Evolutionary conservation across 1,139 yeast genomes (phyloP), one percentile per base, ranked within the genome.

Genomic region (Candida mesenterica): DNA sequence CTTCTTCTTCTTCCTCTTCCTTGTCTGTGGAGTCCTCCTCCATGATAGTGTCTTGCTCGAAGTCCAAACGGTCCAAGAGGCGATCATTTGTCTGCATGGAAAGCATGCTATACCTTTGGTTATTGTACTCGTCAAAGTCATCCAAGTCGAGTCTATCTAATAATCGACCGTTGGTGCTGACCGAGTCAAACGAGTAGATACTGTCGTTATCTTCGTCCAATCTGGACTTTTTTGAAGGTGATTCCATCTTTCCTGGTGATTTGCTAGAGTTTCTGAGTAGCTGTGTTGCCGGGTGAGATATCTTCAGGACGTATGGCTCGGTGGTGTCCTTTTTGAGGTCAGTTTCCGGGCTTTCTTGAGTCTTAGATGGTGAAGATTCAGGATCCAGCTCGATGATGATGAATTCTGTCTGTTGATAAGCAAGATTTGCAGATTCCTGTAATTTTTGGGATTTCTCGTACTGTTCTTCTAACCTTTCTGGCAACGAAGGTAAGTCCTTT

Each of bases 141-240:
- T 41, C 47, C 34, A 48, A 41, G 23, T 45, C 75, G 33, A 69
- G 52, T 8, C 74, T 56, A 41, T 70, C 75, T 14, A 70, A 50
- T 23, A 70, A 53, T 30, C 74, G 46, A 5, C 73, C 74, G 41
- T 54, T 65, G 23, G 75, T 69, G 37, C 70, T 59, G 5, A 68
- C 72, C 3, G 74, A 68, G 32, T 69, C 75, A 40, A 68, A 70
- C 9, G 74, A 67, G 46, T 67, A 68, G 14, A 70, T 48, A 39
- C 70, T 64, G 24, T 55, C 64, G 29, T 56, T 41, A 39, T 64
- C 71, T 7, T 30, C 20, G 18, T 39, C 42, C 15, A 36, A 10
- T 7, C 36, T 29, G 13, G 36, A 24, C 25, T 35, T 35, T 22
- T 32, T 35, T 14, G 41, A 33, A 8, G 38, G 37, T 14, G 34